phyloP scores from a whole-genome alignment of 345 rosid species.

The Angophora floribunda region DNA sequence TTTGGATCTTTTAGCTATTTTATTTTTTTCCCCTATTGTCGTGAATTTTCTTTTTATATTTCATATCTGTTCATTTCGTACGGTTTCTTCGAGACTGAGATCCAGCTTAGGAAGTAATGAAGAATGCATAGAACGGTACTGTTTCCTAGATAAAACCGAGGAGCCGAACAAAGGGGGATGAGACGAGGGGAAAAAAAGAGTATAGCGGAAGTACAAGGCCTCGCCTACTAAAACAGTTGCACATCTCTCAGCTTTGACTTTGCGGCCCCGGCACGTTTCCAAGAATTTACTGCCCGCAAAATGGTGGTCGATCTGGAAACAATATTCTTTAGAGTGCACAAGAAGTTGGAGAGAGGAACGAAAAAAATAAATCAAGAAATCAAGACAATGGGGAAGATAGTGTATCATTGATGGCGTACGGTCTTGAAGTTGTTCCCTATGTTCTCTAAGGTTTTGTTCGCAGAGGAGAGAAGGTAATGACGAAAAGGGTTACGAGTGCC shows the following conservation, averaged over 20 bases:
- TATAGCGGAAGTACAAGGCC: not conserved
- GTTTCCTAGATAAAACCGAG: not conserved
- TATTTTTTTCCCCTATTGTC: not conserved
- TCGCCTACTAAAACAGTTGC: not conserved
- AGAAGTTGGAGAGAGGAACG: not conserved
- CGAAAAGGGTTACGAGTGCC: not conserved
- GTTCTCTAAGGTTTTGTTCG: not conserved
- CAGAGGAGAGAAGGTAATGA: not conserved
- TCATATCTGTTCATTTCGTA: not conserved
- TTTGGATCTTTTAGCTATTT: not conserved
- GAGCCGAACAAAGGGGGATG: not conserved
- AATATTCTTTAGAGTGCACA: not conserved
- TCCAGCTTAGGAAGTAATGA: not conserved
- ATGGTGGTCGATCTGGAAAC: not conserved
- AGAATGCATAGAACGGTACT: not conserved
- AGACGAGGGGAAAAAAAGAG: not conserved
- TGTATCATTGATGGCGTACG: not conserved
- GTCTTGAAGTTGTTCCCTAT: not conserved
- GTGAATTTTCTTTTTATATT: not conserved
- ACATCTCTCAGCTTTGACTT: not conserved
- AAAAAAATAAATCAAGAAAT: not conserved
- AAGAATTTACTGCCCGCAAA: not conserved
- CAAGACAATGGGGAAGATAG: not conserved
- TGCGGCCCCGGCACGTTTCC: not conserved
- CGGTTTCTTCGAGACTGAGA: not conserved